Evolutionary conservation across 2,329 filamentous ascomycete genomes (phyloP).

Genomic region (Fusarium pseudonygamai): DNA sequence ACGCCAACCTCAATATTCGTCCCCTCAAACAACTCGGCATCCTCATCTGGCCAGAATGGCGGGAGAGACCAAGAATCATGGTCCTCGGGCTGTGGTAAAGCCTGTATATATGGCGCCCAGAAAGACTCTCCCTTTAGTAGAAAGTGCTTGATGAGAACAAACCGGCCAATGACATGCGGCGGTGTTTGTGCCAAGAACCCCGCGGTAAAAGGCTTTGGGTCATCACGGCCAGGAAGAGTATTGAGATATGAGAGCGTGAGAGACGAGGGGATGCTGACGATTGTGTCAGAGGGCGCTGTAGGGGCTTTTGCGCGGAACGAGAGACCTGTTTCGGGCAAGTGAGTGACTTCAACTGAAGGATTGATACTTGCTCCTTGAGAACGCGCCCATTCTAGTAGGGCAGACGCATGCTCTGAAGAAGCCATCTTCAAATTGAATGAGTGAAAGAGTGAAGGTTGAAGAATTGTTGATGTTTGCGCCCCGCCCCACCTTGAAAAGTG

Average conservation of each 20-base stretch:
- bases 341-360: constrained; percentile 61
- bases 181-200: constrained; percentile 60
- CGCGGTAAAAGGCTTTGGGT: constrained; percentile 53
- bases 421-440: constrained; percentile 15
- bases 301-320: constrained; percentile 61
- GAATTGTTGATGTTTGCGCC: constrained; percentile 12
- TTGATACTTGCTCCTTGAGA: constrained; percentile 60
- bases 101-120: constrained; percentile 75
- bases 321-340: constrained; percentile 60
- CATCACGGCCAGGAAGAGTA: constrained; percentile 49
- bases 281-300: constrained; percentile 51
- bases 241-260: constrained; percentile 69
- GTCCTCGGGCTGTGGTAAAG: constrained; percentile 70
- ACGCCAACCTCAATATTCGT: constrained; percentile 63
- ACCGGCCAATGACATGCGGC: constrained; percentile 70
- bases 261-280: constrained; percentile 63
- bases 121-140: constrained; percentile 66
- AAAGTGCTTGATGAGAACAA: constrained; percentile 76
- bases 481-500: constrained; percentile 35
- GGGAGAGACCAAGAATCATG: constrained; percentile 63
- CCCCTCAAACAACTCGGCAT: constrained; percentile 65
- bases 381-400: constrained; percentile 60
- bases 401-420: constrained; percentile 33
- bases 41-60: constrained; percentile 70
- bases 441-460: background rate